Base-by-base conservation (phyloP, 1,139 yeast species). In the Scheffersomyces segobiensis region DNA sequence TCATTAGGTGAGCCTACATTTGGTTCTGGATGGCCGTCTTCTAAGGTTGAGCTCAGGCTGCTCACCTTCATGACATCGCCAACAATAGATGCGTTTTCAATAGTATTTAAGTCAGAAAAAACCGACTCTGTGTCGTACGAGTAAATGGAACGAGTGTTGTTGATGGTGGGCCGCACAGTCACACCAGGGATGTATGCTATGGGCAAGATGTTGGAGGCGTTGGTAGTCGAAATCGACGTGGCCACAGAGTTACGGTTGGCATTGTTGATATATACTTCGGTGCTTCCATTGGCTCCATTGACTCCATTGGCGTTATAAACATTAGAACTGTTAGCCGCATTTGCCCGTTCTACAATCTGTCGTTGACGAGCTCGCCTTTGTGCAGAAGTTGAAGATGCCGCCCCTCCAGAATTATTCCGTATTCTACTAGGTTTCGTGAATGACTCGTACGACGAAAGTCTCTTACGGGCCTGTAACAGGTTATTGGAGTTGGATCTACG, bases 181-280 rank as follows among this genome's bases (percentile, higher is more conserved):
- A 92, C 97, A 49, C 98, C 98, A 0, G 98, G 98, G 60, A 93
- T 91, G 71, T 93, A 93, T 2, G 97, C 97, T 62, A 93, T 89
- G n/a, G 97, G 97, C 61, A 93, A 83, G 61, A 93, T 87, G 71
- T 93, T 93, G 8, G 96, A 89, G 4, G 96, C 96, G 63, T 89
- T 85, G 55, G 82, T 77, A 8, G 95, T 88, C 56, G 89, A 80
- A 39, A 86, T 81, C 5, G 91, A 82, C 21, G 89, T 84, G 6
- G 91, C 88, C 58, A 86, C 73, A 55, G 81, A 74, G 74, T 82
- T 70, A 61, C 83, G 69, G 59, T 76, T 69, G 58, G 71, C 69
- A 46, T 65, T 60, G 54, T 67, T 67, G 18, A 73, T 67, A 57
- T 73, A 75, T 8, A 73, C 67, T 18, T 53, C 56, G 56, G 53